Conservation (phyloP, 306 rosid genomes). For the Quercus variabilis region DNA sequence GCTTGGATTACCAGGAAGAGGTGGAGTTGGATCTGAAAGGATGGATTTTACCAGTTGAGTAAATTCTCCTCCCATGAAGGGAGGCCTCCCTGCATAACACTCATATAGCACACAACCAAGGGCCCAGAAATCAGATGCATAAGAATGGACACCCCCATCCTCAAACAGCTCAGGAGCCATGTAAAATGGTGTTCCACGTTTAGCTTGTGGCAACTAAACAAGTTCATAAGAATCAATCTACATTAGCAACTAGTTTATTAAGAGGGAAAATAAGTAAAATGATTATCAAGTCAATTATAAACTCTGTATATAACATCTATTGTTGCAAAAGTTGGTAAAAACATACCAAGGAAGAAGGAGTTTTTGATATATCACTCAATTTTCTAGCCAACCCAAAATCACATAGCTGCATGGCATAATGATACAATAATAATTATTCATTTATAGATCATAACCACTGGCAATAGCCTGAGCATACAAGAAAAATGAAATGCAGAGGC, state of each 20-base stretch:
- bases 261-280: neutral
- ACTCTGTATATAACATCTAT: neutral
- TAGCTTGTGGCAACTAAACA: slow-evolving; percentile 82
- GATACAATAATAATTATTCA: neutral
- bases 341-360: slow-evolving; percentile 73
- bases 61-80: slow-evolving; percentile 88
- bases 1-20: slow-evolving; percentile 90
- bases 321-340: slow-evolving; percentile 7
- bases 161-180: slow-evolving; percentile 99
- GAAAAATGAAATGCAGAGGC: neutral
- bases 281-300: slow-evolving; percentile 1
- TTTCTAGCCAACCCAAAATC: slow-evolving; percentile 96
- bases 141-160: slow-evolving; percentile 91
- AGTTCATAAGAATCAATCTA: slow-evolving; percentile 21
- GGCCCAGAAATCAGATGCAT: slow-evolving; percentile 97
- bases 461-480: neutral
- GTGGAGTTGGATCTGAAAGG: slow-evolving; percentile 80
- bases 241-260: slow-evolving; percentile 15
- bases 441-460: neutral
- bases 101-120: slow-evolving; percentile 93
- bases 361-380: slow-evolving; percentile 76
- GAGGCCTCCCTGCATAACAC: slow-evolving; percentile 90
- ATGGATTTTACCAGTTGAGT: slow-evolving; percentile 93
- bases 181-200: slow-evolving; percentile 95
- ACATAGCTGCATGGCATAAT: slow-evolving; percentile 67